Conservation (phyloP, 257 asterid species). For the Solanum stenotomum region DNA sequence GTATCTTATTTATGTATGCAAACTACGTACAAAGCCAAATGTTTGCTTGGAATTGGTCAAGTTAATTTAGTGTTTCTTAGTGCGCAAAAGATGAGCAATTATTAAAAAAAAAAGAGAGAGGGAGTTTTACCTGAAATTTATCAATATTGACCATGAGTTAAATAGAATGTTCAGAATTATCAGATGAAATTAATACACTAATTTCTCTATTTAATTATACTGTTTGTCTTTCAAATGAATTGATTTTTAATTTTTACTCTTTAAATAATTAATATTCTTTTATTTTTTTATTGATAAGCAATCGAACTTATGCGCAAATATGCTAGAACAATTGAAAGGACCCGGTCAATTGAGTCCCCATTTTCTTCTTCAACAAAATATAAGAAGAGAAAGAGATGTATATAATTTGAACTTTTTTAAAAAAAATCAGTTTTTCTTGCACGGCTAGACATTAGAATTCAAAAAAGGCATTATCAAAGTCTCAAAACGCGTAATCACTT, state of each 20-base stretch:
- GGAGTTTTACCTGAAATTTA: neutral
- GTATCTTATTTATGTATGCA: neutral
- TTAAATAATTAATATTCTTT: neutral
- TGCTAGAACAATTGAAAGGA: neutral
- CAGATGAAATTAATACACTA: neutral
- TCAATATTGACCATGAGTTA: neutral
- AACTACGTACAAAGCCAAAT: neutral
- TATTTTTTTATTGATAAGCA: neutral
- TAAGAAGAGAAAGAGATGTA: neutral
- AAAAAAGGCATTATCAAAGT: neutral
- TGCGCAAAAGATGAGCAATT: neutral
- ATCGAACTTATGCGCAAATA: neutral
- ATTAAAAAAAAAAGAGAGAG: neutral
- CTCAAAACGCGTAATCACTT: neutral
- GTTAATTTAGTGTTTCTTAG: neutral
- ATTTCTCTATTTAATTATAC: neutral
- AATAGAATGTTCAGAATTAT: neutral
- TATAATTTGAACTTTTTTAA: neutral
- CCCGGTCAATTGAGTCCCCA: neutral
- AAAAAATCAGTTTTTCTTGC: neutral
- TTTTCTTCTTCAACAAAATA: neutral
- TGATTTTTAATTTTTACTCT: neutral
- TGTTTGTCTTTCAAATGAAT: neutral
- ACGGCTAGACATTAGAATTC: neutral
- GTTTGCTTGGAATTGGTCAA: neutral